Evolutionary conservation across 1,139 yeast species (phyloP).

Genomic region (Meyerozyma carpophila): DNA sequence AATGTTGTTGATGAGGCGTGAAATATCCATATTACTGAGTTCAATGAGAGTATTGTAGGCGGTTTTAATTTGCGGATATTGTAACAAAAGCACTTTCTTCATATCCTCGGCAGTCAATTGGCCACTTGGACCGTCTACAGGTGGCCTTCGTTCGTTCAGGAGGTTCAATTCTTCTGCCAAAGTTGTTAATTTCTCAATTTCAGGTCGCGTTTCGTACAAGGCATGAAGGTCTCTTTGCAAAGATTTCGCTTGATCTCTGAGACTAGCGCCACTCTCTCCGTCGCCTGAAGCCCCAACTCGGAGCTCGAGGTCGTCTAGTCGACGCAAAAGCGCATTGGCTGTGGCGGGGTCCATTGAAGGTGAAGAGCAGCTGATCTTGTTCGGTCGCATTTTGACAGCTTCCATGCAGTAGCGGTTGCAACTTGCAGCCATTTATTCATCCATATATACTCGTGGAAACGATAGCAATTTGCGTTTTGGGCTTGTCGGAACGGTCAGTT

Average conservation of each 20-base stretch:
- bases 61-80: conserved; percentile 15
- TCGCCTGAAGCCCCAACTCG: not conserved
- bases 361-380: not conserved
- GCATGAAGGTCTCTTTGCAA: not conserved
- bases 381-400: not conserved
- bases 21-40: conserved; percentile 18
- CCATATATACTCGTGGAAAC: conserved; percentile 10
- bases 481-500: conserved; percentile 19
- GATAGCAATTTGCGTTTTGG: conserved; percentile 17
- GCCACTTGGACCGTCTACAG: not conserved
- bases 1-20: conserved; percentile 17
- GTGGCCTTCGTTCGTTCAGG: not conserved
- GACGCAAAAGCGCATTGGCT: not conserved
- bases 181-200: not conserved
- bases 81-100: conserved; percentile 17
- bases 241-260: not conserved
- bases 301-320: not conserved
- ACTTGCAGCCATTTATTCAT: not conserved
- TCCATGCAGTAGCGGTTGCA: not conserved
- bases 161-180: not conserved
- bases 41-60: conserved; percentile 17
- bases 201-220: not conserved
- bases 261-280: not conserved
- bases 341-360: not conserved
- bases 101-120: conserved; percentile 9